Evolutionary conservation across 2,329 filamentous ascomycete genomes (phyloP).

Genomic region (Cercospora zeae-maydis): DNA sequence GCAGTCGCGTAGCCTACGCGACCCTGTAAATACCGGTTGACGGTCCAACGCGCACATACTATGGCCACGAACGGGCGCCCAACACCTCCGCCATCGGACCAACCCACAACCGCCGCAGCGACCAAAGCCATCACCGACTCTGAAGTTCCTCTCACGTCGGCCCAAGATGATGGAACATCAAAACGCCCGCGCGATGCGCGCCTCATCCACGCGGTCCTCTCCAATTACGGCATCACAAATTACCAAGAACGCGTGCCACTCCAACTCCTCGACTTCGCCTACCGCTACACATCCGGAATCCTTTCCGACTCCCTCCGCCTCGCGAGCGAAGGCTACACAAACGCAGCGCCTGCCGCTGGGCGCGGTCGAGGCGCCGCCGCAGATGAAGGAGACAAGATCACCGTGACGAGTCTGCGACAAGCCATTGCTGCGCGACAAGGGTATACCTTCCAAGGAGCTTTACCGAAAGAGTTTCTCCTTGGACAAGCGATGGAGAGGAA

Average conservation of each 20-base stretch:
- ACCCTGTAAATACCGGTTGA: not conserved
- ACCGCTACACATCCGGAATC: conserved; percentile 71
- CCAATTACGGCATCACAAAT: conserved; percentile 70
- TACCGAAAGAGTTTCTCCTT: conserved; percentile 70
- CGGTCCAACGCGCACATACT: not conserved
- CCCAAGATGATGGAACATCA: conserved; percentile 36
- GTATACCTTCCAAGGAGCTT: conserved; percentile 64
- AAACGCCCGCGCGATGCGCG: conserved; percentile 72
- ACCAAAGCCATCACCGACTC: conserved; percentile 21
- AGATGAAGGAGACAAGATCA: conserved; percentile 53
- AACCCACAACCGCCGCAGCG: conserved; percentile 20
- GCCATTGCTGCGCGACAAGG: conserved; percentile 66
- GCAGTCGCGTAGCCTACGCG: not conserved
- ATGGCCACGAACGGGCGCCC: conserved; percentile 31
- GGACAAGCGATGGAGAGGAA: conserved; percentile 72
- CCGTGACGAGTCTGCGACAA: conserved; percentile 65
- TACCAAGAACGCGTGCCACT: conserved; percentile 81
- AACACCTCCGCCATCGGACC: conserved; percentile 31
- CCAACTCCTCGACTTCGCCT: conserved; percentile 80
- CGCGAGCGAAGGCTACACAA: conserved; percentile 63
- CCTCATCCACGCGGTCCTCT: conserved; percentile 74
- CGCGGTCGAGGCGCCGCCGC: conserved; percentile 31
- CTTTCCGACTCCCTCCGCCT: conserved; percentile 69
- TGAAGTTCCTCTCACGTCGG: conserved; percentile 34
- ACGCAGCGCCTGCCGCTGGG: conserved; percentile 22